Evolutionary conservation across 148 eudicot species (phyloP).

Genomic region (Silene conica): DNA sequence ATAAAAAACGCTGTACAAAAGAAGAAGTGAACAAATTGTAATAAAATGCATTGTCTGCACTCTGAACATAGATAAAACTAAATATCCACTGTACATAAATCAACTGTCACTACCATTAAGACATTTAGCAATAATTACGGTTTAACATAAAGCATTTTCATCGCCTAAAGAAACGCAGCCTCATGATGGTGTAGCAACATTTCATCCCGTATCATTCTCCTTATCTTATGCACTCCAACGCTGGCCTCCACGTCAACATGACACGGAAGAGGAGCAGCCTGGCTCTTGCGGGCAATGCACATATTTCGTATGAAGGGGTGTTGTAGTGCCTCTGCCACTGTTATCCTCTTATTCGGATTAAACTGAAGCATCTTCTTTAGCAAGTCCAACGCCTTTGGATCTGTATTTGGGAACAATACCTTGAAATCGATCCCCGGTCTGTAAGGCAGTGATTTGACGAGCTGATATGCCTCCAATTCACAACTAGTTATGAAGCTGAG

Average conservation of each 20-base stretch:
- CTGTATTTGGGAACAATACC: conserved; percentile 26
- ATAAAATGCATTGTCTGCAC: no score
- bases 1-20: no score
- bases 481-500: conserved; percentile 25
- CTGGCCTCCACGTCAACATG: conserved; percentile 26
- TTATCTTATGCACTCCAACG: conserved; percentile 23
- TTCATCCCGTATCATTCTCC: conserved; percentile 39
- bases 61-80: no score
- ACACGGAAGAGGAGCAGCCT: conserved; percentile 22
- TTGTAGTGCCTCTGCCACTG: conserved; percentile 32
- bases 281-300: conserved; percentile 14
- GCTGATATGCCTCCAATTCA: background rate
- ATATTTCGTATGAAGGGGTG: conserved; percentile 35
- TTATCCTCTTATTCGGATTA: conserved; percentile 37
- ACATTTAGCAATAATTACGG: no score
- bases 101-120: no score
- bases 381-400: conserved; percentile 36
- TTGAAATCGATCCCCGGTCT: conserved; percentile 16
- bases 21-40: no score
- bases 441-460: conserved; percentile 19
- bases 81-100: no score
- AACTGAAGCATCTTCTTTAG: conserved; percentile 35
- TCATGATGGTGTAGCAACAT: conserved; percentile 34
- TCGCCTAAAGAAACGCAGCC: no score
- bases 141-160: no score